Evolutionary conservation across 2,329 filamentous ascomycete genomes (phyloP), one percentile per base, ranked within the genome.

Genomic region (Fusarium chuoi): DNA sequence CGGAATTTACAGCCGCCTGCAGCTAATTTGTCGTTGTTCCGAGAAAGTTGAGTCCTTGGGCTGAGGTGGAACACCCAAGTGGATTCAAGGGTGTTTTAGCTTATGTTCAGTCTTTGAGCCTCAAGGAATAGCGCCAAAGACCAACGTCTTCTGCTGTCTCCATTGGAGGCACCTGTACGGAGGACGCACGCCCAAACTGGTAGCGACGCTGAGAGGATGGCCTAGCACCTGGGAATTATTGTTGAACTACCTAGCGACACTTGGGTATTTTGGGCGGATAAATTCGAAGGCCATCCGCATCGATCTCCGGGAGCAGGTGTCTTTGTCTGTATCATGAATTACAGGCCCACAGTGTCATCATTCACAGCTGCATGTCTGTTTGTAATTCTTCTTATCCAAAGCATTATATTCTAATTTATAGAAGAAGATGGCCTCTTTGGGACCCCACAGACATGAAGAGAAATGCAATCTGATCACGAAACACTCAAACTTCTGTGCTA

Each of bases 201-300:
- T 38, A 38, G 24, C 33, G 24, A 22, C 24, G 18, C 7, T 28
- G 33, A 7, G 49, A 38, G 33, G 24, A 26, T 38, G 33, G 33
- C 33, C 33, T 33, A 33, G 12, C 33, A 24, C 20, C n/a, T 30
- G 28, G 28, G 9, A 13, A 33, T 33, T 17, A n/a, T n/a, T 49
- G 46, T 18, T n/a, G 28, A 33, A 17, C 28, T 22, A 38, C 14
- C 6, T 22, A 38, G 18, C 6, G 49, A 38, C 33, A 26, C n/a
- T 52, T 36, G 49, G 24, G 18, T 38, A 38, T 38, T 62, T 44
- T 56, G 30, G 22, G 24, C 24, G 56, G 57, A 41, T 68, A 58
- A 68, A 62, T 28, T 51, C 28, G 20, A 65, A 20, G 18, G 56
- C 28, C 51, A 71, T 62, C 45, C 42, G n/a, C n/a, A 38, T 28